Conservation (phyloP, 805 yeast genomes). For the Jamesozyma lodderae region DNA sequence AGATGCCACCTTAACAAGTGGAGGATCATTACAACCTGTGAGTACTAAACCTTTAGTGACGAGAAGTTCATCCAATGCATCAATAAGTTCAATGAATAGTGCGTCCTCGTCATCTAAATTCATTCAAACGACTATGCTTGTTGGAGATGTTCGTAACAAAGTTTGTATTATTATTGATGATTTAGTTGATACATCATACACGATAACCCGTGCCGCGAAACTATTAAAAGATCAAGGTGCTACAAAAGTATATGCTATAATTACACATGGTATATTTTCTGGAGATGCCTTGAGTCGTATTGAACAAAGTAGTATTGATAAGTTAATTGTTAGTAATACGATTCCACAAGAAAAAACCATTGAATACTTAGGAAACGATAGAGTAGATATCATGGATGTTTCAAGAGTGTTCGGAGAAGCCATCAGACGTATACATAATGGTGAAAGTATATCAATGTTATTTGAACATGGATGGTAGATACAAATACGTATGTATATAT, state of each 20-base stretch:
- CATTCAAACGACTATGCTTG: slow-evolving; percentile 85
- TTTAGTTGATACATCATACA: slow-evolving; percentile 84
- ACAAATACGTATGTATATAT: too few relatives aligned
- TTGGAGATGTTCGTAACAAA: slow-evolving; percentile 83
- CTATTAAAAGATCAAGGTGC: slow-evolving; percentile 92
- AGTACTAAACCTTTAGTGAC: slow-evolving; percentile 15
- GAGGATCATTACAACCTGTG: slow-evolving; percentile 17
- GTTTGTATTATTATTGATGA: slow-evolving; percentile 91
- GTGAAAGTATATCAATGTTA: slow-evolving; percentile 89
- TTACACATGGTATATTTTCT: slow-evolving; percentile 87
- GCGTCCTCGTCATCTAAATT: slow-evolving; percentile 19
- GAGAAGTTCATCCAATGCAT: neutral
- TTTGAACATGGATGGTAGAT: slow-evolving; percentile 74
- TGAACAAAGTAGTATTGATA: slow-evolving; percentile 61
- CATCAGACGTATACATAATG: slow-evolving; percentile 90
- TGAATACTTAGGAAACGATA: slow-evolving; percentile 41
- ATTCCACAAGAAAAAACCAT: slow-evolving; percentile 71
- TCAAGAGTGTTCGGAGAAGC: slow-evolving; percentile 88
- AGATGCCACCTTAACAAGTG: slow-evolving; percentile 25
- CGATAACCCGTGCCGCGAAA: slow-evolving; percentile 87
- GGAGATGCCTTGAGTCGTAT: slow-evolving; percentile 82
- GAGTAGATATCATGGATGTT: slow-evolving; percentile 77
- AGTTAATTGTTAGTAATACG: slow-evolving; percentile 79
- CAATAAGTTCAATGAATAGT: slow-evolving; percentile 7
- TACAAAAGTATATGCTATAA: slow-evolving; percentile 69